A percentile compares a stretch with the other conserved stretches of the same genome.
Evolutionary conservation across 768 basidiomycete genomes (phyloP).

Genomic region (Russula foetens): DNA sequence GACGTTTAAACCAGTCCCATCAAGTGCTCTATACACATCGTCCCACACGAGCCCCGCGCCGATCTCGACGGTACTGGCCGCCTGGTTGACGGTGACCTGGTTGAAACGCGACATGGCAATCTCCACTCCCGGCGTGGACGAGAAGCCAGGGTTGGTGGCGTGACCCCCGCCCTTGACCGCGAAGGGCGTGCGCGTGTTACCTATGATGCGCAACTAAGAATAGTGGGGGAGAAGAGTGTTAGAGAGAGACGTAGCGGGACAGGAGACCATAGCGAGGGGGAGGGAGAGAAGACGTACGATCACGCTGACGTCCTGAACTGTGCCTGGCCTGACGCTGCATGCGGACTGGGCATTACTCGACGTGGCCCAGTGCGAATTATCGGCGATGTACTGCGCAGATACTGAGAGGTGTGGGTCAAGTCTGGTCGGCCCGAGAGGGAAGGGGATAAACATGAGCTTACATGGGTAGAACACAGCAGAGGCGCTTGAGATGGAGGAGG

Average conservation of each 20-base stretch:
- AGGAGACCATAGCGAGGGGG: not conserved
- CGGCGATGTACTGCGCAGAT: not conserved
- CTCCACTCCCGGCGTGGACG: constrained; percentile 24
- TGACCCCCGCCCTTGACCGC: constrained; percentile 26
- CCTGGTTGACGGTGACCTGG: not conserved
- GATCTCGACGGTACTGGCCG: constrained; percentile 14
- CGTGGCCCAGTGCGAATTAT: constrained; percentile 10
- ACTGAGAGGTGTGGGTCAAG: not conserved
- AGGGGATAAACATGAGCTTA: not conserved
- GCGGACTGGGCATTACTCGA: constrained; percentile 13
- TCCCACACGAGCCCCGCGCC: constrained; percentile 25
- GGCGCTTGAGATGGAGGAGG: not conserved
- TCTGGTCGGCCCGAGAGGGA: not conserved
- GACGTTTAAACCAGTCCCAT: constrained; percentile 20
- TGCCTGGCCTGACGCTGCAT: constrained; percentile 22
- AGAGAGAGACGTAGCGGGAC: not conserved
- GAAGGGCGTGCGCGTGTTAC: constrained; percentile 9
- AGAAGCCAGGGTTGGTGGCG: constrained; percentile 21
- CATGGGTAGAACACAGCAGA: constrained; percentile 5
- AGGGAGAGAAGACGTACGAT: constrained; percentile 6
- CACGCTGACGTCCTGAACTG: constrained; percentile 14
- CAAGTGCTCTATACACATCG: constrained; percentile 21
- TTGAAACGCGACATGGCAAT: constrained; percentile 23
- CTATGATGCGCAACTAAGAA: constrained; percentile 4
- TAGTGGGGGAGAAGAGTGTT: no score